Conservation (phyloP, 2,329 filamentous ascomycete genomes). For the Fonsecaea erecta region DNA sequence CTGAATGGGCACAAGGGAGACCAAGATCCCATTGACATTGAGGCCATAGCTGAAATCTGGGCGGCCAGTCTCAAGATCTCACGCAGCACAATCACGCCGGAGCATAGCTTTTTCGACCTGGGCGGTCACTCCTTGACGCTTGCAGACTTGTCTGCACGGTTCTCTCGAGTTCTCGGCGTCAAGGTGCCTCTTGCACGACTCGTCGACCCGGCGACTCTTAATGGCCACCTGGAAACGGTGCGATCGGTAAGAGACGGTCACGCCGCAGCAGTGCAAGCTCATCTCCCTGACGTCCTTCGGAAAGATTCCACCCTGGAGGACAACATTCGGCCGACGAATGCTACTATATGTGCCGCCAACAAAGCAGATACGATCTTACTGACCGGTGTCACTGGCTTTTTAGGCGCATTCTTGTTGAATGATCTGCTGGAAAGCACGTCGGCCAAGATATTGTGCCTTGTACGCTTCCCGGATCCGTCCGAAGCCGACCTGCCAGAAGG, state of each 20-base stretch:
- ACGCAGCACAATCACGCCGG: constrained; percentile 63
- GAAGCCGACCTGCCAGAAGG: constrained; percentile 68
- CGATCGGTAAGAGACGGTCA: constrained; percentile 72
- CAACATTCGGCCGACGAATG: constrained; percentile 65
- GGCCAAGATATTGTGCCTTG: constrained; percentile 72
- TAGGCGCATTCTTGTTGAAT: constrained; percentile 75
- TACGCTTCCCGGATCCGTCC: constrained; percentile 71
- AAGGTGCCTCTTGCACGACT: constrained; percentile 72
- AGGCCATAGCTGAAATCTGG: constrained; percentile 74
- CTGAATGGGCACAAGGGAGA: constrained; percentile 52
- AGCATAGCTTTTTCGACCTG: constrained; percentile 80
- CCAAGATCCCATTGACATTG: constrained; percentile 68
- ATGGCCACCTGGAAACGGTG: constrained; percentile 74
- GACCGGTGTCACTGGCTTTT: constrained; percentile 76
- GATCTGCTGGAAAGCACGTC: constrained; percentile 70
- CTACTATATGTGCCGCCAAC: constrained; percentile 62
- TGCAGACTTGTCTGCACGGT: constrained; percentile 73
- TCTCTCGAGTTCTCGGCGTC: constrained; percentile 73
- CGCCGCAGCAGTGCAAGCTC: constrained; percentile 74
- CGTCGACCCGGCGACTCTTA: constrained; percentile 71
- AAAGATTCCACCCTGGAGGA: constrained; percentile 70
- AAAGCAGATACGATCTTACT: constrained; percentile 72
- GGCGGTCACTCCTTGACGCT: constrained; percentile 78
- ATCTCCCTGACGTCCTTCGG: constrained; percentile 70
- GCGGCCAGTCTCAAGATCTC: constrained; percentile 71